Evolutionary conservation across 1,284 basidiomycete genomes (phyloP), one percentile per base, ranked within the genome.

Genomic region (Ceratobasidium sp.): DNA sequence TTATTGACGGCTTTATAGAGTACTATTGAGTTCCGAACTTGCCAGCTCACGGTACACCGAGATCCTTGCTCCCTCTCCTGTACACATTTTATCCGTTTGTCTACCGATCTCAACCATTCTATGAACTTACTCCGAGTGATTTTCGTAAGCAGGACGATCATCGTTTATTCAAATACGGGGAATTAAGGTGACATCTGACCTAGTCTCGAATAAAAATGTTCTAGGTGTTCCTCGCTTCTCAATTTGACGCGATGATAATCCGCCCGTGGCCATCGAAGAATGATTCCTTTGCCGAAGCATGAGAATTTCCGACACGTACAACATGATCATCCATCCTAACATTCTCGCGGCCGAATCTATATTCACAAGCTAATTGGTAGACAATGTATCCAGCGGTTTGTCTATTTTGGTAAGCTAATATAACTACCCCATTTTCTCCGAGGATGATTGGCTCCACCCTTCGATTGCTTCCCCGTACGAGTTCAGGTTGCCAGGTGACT

Each of bases 131-230:
- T 57, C 50, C 4, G 28, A 32, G 34, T 57, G 32, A 57, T 28
- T 14, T 32, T 57, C 53, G 32, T 34, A 36, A 34, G 32, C 30
- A 18, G 30, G 12, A 36, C 16, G 30, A 57, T 57, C 32, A 36
- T 16, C 30, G 30, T 36, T 21, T 34, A 57, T 34, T 18, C 53
- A 34, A 36, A 32, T 36, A 26, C 53, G 53, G 53, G 53, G 53
- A 57, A 57, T 57, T 36, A 34, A 57, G 53, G 53, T 57, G 53
- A 57, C 53, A 57, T 57, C 34, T 57, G 53, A 57, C 53, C 53
- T 57, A 21, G 18, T 18, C 32, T 57, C 53, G 32, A 57, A 57
- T 14, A 14, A 32, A 57, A 57, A 32, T 32, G 21, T 32, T 32
- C n/a, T 12, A 18, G 8, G 28, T 9, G 30, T 32, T 8, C 32